Evolutionary conservation across 805 yeast species (phyloP).

Genomic region (Metschnikowia drakensbergensis): DNA sequence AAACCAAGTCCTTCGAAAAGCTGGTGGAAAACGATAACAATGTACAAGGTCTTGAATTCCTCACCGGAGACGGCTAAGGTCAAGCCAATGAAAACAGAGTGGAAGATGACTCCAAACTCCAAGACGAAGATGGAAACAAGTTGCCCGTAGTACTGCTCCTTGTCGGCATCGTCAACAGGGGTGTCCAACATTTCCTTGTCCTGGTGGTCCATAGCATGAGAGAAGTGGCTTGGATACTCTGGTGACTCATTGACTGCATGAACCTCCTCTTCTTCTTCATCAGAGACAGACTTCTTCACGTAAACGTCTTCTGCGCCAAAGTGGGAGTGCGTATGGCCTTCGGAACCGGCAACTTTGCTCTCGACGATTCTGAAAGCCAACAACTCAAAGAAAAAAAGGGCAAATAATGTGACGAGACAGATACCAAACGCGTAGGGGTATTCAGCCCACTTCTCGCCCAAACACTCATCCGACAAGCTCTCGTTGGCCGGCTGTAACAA

Average conservation of each 20-base stretch:
- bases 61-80: slow-evolving; percentile 75
- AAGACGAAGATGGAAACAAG: slow-evolving; percentile 54
- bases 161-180: slow-evolving; percentile 29
- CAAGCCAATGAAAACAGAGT: slow-evolving; percentile 78
- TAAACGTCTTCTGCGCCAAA: slow-evolving; percentile 44
- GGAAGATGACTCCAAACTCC: slow-evolving; percentile 80
- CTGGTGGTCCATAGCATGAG: slow-evolving; percentile 41
- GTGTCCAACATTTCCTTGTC: slow-evolving; percentile 42
- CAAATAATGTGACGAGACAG: slow-evolving; percentile 46
- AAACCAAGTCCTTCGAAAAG: slow-evolving; percentile 83
- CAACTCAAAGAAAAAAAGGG: slow-evolving; percentile 51
- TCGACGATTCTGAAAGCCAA: slow-evolving; percentile 47
- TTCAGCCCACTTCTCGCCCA: slow-evolving; percentile 53
- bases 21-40: slow-evolving; percentile 73
- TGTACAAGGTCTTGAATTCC: slow-evolving; percentile 66
- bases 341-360: slow-evolving; percentile 25
- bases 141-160: slow-evolving; percentile 54
- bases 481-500: slow-evolving; percentile 66
- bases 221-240: slow-evolving; percentile 40
- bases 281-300: slow-evolving; percentile 24
- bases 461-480: slow-evolving; percentile 51
- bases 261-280: slow-evolving; percentile 12
- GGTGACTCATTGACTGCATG: slow-evolving; percentile 7
- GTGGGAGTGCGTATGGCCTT: slow-evolving; percentile 39
- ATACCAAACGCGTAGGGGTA: slow-evolving; percentile 58